Evolutionary conservation across 1,139 yeast species (phyloP), one percentile per base, ranked within the genome.

Genomic region (Torulaspora pretoriensis): DNA sequence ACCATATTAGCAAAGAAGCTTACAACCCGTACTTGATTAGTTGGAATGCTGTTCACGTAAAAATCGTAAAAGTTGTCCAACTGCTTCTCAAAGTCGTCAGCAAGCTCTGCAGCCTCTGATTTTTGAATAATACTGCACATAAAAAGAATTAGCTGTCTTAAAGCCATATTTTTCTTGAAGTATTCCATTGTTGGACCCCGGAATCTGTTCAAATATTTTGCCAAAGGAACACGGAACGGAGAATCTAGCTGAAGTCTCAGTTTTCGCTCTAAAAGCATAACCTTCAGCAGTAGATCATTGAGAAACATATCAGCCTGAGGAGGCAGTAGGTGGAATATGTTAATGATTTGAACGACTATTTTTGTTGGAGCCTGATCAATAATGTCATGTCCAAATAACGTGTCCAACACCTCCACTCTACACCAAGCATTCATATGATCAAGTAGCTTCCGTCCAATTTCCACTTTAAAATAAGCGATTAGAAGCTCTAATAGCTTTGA

Each of bases 381-480:
- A 7, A 64, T 55, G 46, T 64, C 68, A 40, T 63, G 61, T 3
- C 66, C 68, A 46, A 63, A 61, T 25, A 64, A 49, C 19, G 59
- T 56, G 37, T 64, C 68, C 40, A 94, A 68, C 1, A 86, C 79
- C 38, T 78, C 77, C 6, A 95, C 88, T 54, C 88, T 94, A 0
- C 97, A 96, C 96, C 97, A 90, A 0, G 97, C 96, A 77, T 83
- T 86, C 54, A 92, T 71, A 66, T 94, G 98, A 59, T 94, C 98
- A 25, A 94, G 73, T 44, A 94, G 71, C 59, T 94, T 94, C 46
- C 90, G 77, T 27, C 99, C 99, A 54, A 94, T 92, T 64, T 94
- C 99, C 17, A 92, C 97, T 62, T 95, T 84, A 71, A 94, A 94
- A 59, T 94, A 92, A 2, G 95, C 87, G 30, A 92, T 89, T 55